Percentiles rank a stretch among this genome's conserved stretches.
These are phyloP conservation scores for Nymphaea colorata DNA, from an alignment of 164 flowering plant genomes.

Conservation along the genomic window DNA sequence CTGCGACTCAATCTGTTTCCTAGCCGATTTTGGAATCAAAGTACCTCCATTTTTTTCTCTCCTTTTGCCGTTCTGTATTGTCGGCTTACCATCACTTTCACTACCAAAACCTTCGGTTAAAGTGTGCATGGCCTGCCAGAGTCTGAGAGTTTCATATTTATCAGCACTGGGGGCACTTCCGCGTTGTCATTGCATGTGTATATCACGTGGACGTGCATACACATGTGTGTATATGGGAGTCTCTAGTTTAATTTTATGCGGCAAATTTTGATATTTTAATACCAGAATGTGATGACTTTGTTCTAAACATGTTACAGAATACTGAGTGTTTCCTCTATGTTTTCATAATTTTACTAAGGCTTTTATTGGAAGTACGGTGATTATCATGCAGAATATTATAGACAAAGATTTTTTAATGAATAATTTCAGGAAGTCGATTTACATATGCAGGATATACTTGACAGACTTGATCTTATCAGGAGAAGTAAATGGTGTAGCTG, in stretches of 20 bases:
- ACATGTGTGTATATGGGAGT: background rate
- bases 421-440: background rate
- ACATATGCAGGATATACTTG: slow-evolving; percentile 11
- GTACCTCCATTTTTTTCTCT: too few species aligned
- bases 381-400: background rate
- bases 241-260: background rate
- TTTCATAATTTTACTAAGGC: background rate
- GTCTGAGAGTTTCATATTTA: too few species aligned
- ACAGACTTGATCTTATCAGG: slow-evolving; percentile 12
- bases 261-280: background rate
- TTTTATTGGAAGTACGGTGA: background rate
- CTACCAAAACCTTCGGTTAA: too few species aligned
- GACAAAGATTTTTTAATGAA: background rate
- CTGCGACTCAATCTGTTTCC: too few species aligned
- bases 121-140: too few species aligned
- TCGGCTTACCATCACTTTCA: too few species aligned
- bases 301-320: background rate
- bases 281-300: background rate
- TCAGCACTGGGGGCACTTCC: too few species aligned
- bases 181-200: too few species aligned
- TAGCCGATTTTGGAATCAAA: too few species aligned
- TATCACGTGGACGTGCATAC: too few species aligned
- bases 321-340: background rate
- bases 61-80: too few species aligned
- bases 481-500: slow-evolving; percentile 6